Percentiles rank a stretch among this genome's conserved stretches.
Evolutionary conservation across 805 yeast genomes (phyloP).

Genomic region (Kregervanrija fluxuum): DNA sequence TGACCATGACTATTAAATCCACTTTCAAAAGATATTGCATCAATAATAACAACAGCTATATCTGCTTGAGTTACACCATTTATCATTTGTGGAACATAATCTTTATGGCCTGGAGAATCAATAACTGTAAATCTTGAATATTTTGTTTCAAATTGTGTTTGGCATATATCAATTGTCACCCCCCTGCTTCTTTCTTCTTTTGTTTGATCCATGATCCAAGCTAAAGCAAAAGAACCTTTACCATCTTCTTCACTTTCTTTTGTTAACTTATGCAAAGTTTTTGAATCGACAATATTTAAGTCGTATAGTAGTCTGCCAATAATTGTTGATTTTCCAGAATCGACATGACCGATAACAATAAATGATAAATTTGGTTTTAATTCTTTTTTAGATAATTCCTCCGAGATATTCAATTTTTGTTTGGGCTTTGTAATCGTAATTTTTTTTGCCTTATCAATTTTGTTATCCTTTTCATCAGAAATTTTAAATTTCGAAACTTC

Average conservation of each 20-base stretch:
- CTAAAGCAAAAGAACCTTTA: conserved; percentile 73
- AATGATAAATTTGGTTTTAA: conserved; percentile 56
- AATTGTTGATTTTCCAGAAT: conserved; percentile 77
- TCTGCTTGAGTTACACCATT: conserved; percentile 80
- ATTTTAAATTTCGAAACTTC: conserved; percentile 19
- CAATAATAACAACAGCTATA: conserved; percentile 64
- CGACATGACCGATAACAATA: conserved; percentile 82
- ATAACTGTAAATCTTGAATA: conserved; percentile 56
- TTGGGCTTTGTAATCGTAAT: conserved; percentile 33
- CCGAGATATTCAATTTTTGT: conserved; percentile 34
- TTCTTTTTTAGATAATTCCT: conserved; percentile 30
- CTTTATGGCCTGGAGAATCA: conserved; percentile 82
- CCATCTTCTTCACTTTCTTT: conserved; percentile 63
- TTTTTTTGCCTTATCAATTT: conserved; percentile 7
- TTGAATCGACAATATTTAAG: conserved; percentile 56
- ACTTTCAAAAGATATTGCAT: conserved; percentile 65
- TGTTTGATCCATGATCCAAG: conserved; percentile 83
- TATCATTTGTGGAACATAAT: conserved; percentile 80
- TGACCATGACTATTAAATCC: conserved; percentile 66
- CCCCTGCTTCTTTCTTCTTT: conserved; percentile 69
- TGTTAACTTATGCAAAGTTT: conserved; percentile 53
- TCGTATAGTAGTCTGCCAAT: conserved; percentile 70
- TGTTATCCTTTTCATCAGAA: not conserved
- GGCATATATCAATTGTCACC: conserved; percentile 72
- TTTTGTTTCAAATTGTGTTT: conserved; percentile 55